Evolutionary conservation across 768 basidiomycete genomes (phyloP).

Genomic region (Pleurotus ostreatus): DNA sequence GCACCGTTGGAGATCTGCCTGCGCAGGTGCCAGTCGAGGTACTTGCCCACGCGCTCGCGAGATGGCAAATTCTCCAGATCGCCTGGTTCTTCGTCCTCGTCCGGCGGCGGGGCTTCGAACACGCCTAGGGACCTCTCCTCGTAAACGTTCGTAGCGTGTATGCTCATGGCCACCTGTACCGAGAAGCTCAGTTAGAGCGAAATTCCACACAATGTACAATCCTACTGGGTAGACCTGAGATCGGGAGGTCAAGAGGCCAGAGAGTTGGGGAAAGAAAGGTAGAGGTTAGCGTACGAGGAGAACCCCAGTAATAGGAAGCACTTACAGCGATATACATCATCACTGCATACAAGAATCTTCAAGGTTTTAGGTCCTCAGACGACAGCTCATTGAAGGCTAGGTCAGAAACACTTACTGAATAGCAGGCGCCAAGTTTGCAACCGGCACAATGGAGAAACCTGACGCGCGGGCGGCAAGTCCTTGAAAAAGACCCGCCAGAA

Average conservation of each 20-base stretch:
- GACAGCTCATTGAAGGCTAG: too few relatives aligned
- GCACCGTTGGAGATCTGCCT: slow-evolving; percentile 56
- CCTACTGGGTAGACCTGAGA: slow-evolving; percentile 38
- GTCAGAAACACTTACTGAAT: slow-evolving; percentile 45
- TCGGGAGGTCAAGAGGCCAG: neutral
- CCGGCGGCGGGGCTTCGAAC: slow-evolving; percentile 48
- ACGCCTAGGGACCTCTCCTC: slow-evolving; percentile 72
- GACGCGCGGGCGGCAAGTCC: slow-evolving; percentile 51
- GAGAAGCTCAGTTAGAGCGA: neutral
- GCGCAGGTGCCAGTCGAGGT: slow-evolving; percentile 55
- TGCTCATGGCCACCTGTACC: slow-evolving; percentile 49
- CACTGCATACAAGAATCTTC: slow-evolving; percentile 64
- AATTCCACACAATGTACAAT: neutral
- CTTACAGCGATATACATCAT: slow-evolving; percentile 74
- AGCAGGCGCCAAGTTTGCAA: slow-evolving; percentile 58
- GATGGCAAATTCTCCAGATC: slow-evolving; percentile 31
- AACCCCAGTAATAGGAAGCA: slow-evolving; percentile 12
- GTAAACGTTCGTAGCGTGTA: slow-evolving; percentile 68
- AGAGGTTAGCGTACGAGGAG: too few relatives aligned
- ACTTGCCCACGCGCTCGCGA: slow-evolving; percentile 41
- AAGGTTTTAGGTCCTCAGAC: too few relatives aligned
- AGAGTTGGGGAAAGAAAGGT: too few relatives aligned
- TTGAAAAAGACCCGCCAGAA: slow-evolving; percentile 48
- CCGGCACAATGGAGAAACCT: slow-evolving; percentile 44
- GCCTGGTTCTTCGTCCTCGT: slow-evolving; percentile 45